Conservation (phyloP, 805 yeast genomes). For the Pichia ethanolica region DNA sequence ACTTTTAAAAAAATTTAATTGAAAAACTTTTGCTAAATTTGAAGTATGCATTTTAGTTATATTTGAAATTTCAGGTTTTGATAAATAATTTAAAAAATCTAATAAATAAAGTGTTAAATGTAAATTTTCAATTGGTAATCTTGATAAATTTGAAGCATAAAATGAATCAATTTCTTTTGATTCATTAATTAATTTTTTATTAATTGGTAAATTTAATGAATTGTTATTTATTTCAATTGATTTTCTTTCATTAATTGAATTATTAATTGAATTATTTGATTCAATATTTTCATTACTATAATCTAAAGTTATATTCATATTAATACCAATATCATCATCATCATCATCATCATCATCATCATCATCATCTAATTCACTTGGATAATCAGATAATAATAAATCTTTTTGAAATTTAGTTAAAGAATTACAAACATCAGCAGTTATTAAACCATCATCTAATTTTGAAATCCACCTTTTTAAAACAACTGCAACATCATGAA, state of each 20-base stretch:
- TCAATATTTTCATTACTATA: too few species aligned
- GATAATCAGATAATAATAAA: background rate
- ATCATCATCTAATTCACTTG: constrained; percentile 6
- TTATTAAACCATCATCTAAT: constrained; percentile 25
- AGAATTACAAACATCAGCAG: constrained; percentile 15
- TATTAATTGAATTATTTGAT: background rate
- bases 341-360: background rate
- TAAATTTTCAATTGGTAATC: constrained; percentile 25
- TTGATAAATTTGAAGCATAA: constrained; percentile 8
- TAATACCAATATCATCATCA: background rate
- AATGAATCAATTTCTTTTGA: background rate
- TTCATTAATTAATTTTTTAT: background rate
- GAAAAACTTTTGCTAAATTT: constrained; percentile 33
- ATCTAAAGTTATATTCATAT: too few species aligned
- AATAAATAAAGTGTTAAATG: constrained; percentile 27
- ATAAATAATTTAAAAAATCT: constrained; percentile 20
- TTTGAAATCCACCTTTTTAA: constrained; percentile 30
- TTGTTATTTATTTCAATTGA: too few species aligned
- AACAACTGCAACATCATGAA: constrained; percentile 32
- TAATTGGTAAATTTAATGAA: background rate
- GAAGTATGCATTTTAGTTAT: constrained; percentile 31
- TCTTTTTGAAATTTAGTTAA: constrained; percentile 1
- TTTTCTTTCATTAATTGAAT: too few species aligned
- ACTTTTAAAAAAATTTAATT: constrained; percentile 29
- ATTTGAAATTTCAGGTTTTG: constrained; percentile 17